Conservation (phyloP, 2,329 filamentous ascomycete genomes). For the Lachnellula occidentalis region DNA sequence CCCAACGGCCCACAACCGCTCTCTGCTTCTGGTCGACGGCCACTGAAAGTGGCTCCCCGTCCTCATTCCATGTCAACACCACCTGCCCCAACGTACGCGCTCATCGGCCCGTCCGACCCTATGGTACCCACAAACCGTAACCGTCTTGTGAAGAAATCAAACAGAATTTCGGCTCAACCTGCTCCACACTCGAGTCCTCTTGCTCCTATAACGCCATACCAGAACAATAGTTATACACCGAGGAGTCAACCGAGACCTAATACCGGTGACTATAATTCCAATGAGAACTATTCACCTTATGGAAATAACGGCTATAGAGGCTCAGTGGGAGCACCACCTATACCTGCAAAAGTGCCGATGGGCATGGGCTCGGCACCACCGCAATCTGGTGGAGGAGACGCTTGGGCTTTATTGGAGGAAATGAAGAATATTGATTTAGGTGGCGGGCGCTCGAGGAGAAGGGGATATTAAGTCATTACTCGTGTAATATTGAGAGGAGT, state of each 20-base stretch:
- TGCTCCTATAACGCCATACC: constrained; percentile 26
- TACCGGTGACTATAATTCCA: constrained; percentile 24
- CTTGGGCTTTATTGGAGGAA: constrained; percentile 63
- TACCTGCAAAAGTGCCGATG: constrained; percentile 67
- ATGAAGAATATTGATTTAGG: constrained; percentile 64
- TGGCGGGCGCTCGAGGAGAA: constrained; percentile 41
- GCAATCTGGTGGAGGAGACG: constrained; percentile 33
- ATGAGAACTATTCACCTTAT: constrained; percentile 24
- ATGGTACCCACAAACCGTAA: constrained; percentile 43
- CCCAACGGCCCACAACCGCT: constrained; percentile 49
- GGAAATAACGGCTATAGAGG: constrained; percentile 29
- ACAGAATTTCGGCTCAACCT: constrained; percentile 26
- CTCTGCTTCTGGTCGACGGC: constrained; percentile 45
- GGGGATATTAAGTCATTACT: constrained; percentile 17
- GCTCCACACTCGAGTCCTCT: constrained; percentile 26
- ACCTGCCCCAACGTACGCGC: constrained; percentile 20
- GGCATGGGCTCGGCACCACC: constrained; percentile 39
- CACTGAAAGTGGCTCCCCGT: constrained; percentile 45
- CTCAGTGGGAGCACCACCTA: constrained; percentile 45
- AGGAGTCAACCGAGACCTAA: constrained; percentile 22
- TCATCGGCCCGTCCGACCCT: constrained; percentile 31
- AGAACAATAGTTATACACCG: constrained; percentile 24
- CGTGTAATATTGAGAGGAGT: background rate
- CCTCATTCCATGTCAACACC: constrained; percentile 41
- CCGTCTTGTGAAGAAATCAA: constrained; percentile 58